phyloP scores from a whole-genome alignment of 768 basidiomycete species.

The Suillus brevipes region DNA sequence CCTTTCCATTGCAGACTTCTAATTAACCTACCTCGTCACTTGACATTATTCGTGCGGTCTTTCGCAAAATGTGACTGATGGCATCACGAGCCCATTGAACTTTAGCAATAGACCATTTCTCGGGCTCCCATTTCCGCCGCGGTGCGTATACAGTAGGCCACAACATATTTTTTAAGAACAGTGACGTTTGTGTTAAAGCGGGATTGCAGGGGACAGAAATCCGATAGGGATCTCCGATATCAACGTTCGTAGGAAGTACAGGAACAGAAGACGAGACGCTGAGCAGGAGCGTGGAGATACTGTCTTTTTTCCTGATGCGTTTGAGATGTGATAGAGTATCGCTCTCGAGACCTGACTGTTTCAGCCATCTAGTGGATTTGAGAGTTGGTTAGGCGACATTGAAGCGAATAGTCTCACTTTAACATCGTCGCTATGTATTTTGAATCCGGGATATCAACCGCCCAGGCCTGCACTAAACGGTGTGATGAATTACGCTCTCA shows the following conservation, averaged over 20 bases:
- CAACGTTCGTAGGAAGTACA: constrained; percentile 46
- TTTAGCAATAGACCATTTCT: constrained; percentile 65
- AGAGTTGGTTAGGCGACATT: neutral
- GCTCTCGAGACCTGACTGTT: constrained; percentile 58
- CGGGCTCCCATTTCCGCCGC: constrained; percentile 62
- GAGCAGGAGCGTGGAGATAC: constrained; percentile 57
- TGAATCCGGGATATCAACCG: constrained; percentile 68
- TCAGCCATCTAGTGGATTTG: constrained; percentile 59
- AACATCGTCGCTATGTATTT: constrained; percentile 60
- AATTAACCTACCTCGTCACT: constrained; percentile 57
- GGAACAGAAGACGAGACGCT: constrained; percentile 43
- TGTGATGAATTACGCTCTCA: constrained; percentile 3
- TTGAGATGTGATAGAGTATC: constrained; percentile 72
- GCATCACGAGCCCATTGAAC: constrained; percentile 77
- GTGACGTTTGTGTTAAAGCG: constrained; percentile 67
- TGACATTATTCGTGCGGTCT: constrained; percentile 46
- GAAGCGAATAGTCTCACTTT: constrained; percentile 42
- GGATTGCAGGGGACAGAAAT: constrained; percentile 62
- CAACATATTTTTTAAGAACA: constrained; percentile 63
- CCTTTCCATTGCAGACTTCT: neutral
- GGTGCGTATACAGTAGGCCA: constrained; percentile 88
- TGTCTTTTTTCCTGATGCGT: constrained; percentile 60
- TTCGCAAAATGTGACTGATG: constrained; percentile 50
- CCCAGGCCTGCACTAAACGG: constrained; percentile 70
- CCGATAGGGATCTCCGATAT: constrained; percentile 53